These are phyloP conservation scores for Daldinia grandis DNA, from an alignment of 495 filamentous ascomycete species.

Conservation along the genomic window DNA sequence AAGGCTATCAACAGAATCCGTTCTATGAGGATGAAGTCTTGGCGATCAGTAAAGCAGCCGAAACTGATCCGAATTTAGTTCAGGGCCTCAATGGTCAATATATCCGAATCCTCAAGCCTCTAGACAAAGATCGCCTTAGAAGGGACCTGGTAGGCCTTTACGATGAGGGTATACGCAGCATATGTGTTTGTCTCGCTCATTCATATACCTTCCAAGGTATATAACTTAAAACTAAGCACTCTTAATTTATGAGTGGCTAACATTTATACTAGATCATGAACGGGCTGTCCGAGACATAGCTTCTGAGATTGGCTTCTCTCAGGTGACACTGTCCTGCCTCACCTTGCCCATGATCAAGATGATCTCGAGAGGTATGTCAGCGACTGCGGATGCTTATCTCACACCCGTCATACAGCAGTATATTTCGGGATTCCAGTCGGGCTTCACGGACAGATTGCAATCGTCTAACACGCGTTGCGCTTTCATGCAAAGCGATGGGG, in stretches of 20 bases:
- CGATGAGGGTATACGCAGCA: conserved; percentile 26
- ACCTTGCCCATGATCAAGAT: conserved; percentile 84
- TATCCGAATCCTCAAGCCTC: conserved; percentile 27
- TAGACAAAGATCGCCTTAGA: conserved; percentile 25
- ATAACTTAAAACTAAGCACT: background rate
- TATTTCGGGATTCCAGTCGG: conserved; percentile 69
- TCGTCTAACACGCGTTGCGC: conserved; percentile 64
- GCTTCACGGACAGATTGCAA: conserved; percentile 5
- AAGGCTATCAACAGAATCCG: conserved; percentile 9
- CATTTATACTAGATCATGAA: conserved; percentile 67
- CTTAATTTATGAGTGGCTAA: background rate
- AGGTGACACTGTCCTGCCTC: conserved; percentile 68
- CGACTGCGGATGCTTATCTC: conserved; percentile 84
- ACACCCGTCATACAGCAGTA: conserved; percentile 87
- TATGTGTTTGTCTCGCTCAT: conserved; percentile 68
- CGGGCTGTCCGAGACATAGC: conserved; percentile 64
- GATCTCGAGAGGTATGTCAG: conserved; percentile 77
- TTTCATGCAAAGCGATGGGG: conserved; percentile 48
- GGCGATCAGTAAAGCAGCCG: conserved; percentile 5
- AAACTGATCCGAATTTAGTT: conserved; percentile 16
- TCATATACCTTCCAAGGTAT: conserved; percentile 54
- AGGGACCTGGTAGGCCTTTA: conserved; percentile 29
- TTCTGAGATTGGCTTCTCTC: conserved; percentile 66
- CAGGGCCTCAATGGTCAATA: conserved; percentile 10
- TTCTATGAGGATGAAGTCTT: conserved; percentile 8